Conservation (phyloP, 257 asterid genomes). For the Petrea volubilis region DNA sequence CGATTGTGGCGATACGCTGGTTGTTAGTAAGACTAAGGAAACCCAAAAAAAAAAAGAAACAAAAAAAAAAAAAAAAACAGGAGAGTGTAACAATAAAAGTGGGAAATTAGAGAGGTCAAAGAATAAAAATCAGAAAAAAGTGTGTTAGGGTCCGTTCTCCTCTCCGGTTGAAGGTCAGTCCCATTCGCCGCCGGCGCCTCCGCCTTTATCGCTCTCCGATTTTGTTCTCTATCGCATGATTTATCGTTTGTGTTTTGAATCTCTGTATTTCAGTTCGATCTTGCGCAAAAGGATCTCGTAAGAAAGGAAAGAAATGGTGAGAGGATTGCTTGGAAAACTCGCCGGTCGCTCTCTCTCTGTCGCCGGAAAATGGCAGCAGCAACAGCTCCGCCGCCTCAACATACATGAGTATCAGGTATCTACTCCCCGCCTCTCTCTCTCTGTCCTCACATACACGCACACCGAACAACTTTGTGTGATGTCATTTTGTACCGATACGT, state of each 20-base stretch:
- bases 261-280: slow-evolving; percentile 29
- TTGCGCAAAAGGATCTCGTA: slow-evolving; percentile 10
- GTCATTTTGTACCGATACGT: not conserved
- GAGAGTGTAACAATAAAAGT: not conserved
- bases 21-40: too few relatives aligned
- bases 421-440: not conserved
- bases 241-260: not conserved
- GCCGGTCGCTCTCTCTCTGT: slow-evolving; percentile 77
- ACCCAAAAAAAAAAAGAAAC: too few relatives aligned
- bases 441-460: not conserved
- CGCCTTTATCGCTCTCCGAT: slow-evolving; percentile 1
- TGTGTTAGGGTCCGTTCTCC: not conserved
- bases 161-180: slow-evolving; percentile 32
- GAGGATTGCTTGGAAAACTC: slow-evolving; percentile 79
- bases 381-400: slow-evolving; percentile 99
- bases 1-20: too few relatives aligned
- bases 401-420: slow-evolving; percentile 93
- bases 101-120: slow-evolving; percentile 2
- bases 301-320: slow-evolving; percentile 48
- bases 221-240: slow-evolving; percentile 9
- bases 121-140: not conserved
- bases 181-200: slow-evolving; percentile 21
- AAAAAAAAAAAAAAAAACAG: too few relatives aligned
- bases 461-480: slow-evolving; percentile 1
- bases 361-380: slow-evolving; percentile 99